Base-by-base conservation (phyloP, 495 filamentous ascomycete species). In the Aspergillus biplanus region DNA sequence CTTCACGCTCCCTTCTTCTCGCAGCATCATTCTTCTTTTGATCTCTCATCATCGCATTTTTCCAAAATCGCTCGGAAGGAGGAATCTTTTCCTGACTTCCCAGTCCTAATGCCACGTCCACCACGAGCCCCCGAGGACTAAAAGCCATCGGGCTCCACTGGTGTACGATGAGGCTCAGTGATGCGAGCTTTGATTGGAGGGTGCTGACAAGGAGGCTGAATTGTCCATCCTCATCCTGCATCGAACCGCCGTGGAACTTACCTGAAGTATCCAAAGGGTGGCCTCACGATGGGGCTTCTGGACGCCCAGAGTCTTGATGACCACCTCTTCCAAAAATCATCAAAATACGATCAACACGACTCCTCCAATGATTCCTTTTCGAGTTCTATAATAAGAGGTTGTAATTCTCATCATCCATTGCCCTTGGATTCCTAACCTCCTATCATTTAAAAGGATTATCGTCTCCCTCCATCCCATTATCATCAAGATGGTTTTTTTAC, bases 241-340 rank as follows among this genome's bases (percentile, higher is more conserved):
- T 42, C 54, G 68, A 70, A 70, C 58, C 63, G 61, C 58, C 59
- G 62, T 70, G 61, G 65, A 70, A 70, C 65, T 65, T 67, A 59
- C 59, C 49, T 48, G 39, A 52, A 27, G 15, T 37, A 15, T 59
- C 50, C 15, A 12, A 31, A 54, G 47, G 12, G 52, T 35, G 52
- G 33, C 52, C 52, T 33, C 33, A 50, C 27, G 50, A 53, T 32
- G 50, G 21, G 50, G 32, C 52, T 35, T 8, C 34, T 39, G n/a
- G 16, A 21, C n/a, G 18, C 46, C 44, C 48, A 59, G 32, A 49
- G 44, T 9, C 31, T 59, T 11, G 48, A 16, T 59, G 15, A 59
- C 48, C 27, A 57, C 34, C 15, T 18, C n/a, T 11, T 44, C 32
- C 32, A 56, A 56, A 56, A 44, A 44, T 9, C 8, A 44, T 12